These are phyloP conservation scores for Knufia fluminis DNA, from an alignment of 2,329 filamentous ascomycete genomes.

Conservation along the genomic window DNA sequence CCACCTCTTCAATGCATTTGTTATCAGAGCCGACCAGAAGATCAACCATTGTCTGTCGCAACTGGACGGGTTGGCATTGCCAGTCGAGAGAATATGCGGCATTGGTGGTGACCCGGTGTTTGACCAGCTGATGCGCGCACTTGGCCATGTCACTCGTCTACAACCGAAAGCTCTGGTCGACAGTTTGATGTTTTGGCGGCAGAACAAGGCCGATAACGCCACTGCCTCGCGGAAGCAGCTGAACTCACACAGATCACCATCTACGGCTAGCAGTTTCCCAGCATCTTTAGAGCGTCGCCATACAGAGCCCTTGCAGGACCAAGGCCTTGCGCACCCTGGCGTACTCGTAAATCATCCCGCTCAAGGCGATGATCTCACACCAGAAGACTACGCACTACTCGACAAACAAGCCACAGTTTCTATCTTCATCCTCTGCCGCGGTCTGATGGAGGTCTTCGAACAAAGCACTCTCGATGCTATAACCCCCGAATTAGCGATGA, in stretches of 20 bases:
- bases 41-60: conserved; percentile 79
- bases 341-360: conserved; percentile 16
- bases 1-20: conserved; percentile 93
- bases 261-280: conserved; percentile 17
- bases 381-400: conserved; percentile 58
- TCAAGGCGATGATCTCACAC: conserved; percentile 15
- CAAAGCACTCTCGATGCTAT: conserved; percentile 78
- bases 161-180: conserved; percentile 94
- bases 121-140: conserved; percentile 84
- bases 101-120: conserved; percentile 79
- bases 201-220: conserved; percentile 85
- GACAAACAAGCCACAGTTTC: conserved; percentile 89
- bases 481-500: conserved; percentile 84
- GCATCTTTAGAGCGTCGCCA: conserved; percentile 56
- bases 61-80: conserved; percentile 68
- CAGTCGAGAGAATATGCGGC: conserved; percentile 83
- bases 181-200: conserved; percentile 96
- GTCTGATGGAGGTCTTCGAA: conserved; percentile 85
- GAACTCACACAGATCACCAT: conserved; percentile 13
- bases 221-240: conserved; percentile 49
- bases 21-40: conserved; percentile 92
- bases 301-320: conserved; percentile 57
- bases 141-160: conserved; percentile 88
- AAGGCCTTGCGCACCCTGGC: conserved; percentile 25
- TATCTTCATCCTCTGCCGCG: conserved; percentile 89